Evolutionary conservation across 2,329 filamentous ascomycete genomes (phyloP), one percentile per base, ranked within the genome.

Genomic region (Botrytis deweyae): DNA sequence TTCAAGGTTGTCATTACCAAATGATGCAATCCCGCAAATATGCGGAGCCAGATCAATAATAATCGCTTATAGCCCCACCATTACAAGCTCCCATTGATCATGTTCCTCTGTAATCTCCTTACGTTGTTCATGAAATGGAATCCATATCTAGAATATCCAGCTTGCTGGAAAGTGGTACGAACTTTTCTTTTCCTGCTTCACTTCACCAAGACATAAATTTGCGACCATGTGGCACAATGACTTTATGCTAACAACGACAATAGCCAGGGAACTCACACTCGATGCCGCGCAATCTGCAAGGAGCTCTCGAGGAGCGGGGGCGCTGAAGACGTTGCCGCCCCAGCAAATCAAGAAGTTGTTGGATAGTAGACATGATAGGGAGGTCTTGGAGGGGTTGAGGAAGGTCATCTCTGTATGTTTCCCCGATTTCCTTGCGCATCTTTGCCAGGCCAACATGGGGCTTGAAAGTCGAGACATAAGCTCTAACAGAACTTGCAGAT

Each of bases 221-320:
- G 33, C 40, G 49, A 61, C 18, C 16, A 73, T 73, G 71, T 73
- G 71, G 71, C 71, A 73, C 38, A 70, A 42, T 29, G 64, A 74
- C 66, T 59, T 70, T 16, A 65, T 71, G 71, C 77, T 78, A 69
- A 76, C 36, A 33, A 75, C 49, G 70, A 74, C 70, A 71, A 63
- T 84, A 97, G 96, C 96, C 82, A 92, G 96, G 84, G 96, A 98
- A 84, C 91, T 99, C 81, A 99, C 96, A 73, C 90, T 99, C 84
- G 96, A 99, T 88, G 96, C 96, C 78, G 95, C 96, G 79, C 93
- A 95, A 83, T 93, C 94, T 79, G 94, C 95, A 78, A 89, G 93
- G 80, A 88, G 86, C 81, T 86, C 87, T 75, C 87, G 89, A 68
- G 61, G 71, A 25, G 59, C 44, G 75, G 86, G 87, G 78, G 86